A percentile compares a stretch with the other conserved stretches of the same genome.
Evolutionary conservation across 495 filamentous ascomycete species (phyloP).

Genomic region (Penicillium daleae): DNA sequence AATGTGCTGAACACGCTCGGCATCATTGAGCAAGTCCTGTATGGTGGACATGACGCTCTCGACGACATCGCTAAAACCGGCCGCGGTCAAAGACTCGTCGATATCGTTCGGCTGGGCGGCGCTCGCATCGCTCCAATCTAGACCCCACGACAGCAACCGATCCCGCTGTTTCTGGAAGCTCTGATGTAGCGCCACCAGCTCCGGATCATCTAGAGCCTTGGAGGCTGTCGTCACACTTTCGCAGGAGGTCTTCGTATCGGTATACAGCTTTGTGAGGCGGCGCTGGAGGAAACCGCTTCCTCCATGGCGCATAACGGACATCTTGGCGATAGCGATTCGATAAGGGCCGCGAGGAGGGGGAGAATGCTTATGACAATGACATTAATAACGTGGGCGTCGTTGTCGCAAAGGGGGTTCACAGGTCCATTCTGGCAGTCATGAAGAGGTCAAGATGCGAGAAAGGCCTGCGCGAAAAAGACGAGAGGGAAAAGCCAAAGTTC

Average conservation of each 20-base stretch:
- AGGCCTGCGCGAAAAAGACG: slow-evolving; percentile 17
- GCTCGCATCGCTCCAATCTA: slow-evolving; percentile 83
- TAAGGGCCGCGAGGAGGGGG: slow-evolving; percentile 22
- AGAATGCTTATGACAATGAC: slow-evolving; percentile 13
- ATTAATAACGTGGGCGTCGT: background rate
- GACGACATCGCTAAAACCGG: slow-evolving; percentile 84
- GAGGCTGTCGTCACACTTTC: slow-evolving; percentile 77
- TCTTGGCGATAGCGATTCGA: slow-evolving; percentile 40
- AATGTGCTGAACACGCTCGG: slow-evolving; percentile 73
- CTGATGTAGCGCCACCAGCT: slow-evolving; percentile 58
- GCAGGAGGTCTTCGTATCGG: slow-evolving; percentile 88
- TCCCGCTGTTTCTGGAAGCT: slow-evolving; percentile 61
- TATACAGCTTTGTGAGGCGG: slow-evolving; percentile 85
- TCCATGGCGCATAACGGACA: slow-evolving; percentile 55
- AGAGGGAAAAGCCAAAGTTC: slow-evolving; percentile 6
- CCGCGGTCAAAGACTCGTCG: slow-evolving; percentile 80
- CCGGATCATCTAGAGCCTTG: slow-evolving; percentile 58
- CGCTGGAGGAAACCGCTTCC: slow-evolving; percentile 57
- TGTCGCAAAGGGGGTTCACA: slow-evolving; percentile 14
- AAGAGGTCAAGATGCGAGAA: slow-evolving; percentile 7
- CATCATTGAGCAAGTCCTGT: slow-evolving; percentile 82
- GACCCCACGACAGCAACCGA: slow-evolving; percentile 81
- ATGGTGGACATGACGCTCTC: slow-evolving; percentile 88
- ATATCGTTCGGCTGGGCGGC: slow-evolving; percentile 72
- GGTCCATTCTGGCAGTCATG: slow-evolving; percentile 23